Conservation (phyloP, 2,329 filamentous ascomycete species). For the Calonectria hongkongensis region DNA sequence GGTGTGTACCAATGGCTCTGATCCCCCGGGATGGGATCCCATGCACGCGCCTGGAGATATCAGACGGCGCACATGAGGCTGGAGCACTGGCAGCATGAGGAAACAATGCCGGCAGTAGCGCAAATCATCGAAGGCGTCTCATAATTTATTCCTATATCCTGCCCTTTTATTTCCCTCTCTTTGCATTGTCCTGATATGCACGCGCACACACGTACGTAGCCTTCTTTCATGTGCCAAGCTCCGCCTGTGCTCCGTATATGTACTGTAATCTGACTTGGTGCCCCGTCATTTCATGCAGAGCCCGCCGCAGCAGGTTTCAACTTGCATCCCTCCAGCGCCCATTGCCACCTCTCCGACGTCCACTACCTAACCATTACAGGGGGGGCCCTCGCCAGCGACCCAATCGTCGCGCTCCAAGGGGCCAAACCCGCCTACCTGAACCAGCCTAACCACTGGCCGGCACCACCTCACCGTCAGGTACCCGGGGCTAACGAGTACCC, state of each 20-base stretch:
- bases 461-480: slow-evolving; percentile 51
- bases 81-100: slow-evolving; percentile 11
- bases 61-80: background rate
- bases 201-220: slow-evolving; percentile 12
- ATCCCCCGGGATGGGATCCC: slow-evolving; percentile 8
- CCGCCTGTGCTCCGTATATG: slow-evolving; percentile 33
- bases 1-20: background rate
- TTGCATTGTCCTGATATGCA: slow-evolving; percentile 27
- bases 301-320: slow-evolving; percentile 41
- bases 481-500: slow-evolving; percentile 44
- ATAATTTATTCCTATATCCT: slow-evolving; percentile 17
- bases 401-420: slow-evolving; percentile 46
- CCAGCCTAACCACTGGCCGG: slow-evolving; percentile 50
- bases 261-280: slow-evolving; percentile 38
- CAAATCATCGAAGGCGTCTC: slow-evolving; percentile 20
- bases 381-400: slow-evolving; percentile 40
- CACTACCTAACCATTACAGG: slow-evolving; percentile 44
- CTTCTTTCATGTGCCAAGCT: slow-evolving; percentile 15
- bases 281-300: slow-evolving; percentile 42
- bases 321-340: slow-evolving; percentile 37
- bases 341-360: slow-evolving; percentile 43
- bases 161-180: slow-evolving; percentile 11
- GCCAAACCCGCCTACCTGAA: slow-evolving; percentile 55
- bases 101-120: slow-evolving; percentile 23
- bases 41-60: slow-evolving; percentile 9